Percentiles rank a stretch among this genome's conserved stretches.
Conservation (phyloP, 257 asterid genomes). For the Cynanchum wilfordii region DNA sequence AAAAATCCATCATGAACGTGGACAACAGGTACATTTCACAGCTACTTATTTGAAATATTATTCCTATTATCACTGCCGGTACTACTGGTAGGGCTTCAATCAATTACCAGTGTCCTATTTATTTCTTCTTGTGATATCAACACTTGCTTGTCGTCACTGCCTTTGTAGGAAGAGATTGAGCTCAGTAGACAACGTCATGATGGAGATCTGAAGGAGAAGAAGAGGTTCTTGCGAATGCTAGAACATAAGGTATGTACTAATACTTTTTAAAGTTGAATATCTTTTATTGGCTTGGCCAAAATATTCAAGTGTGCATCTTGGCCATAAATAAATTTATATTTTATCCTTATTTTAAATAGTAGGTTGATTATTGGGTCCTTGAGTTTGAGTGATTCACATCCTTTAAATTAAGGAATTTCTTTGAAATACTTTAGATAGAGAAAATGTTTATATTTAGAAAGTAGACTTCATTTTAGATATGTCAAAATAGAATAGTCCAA, state of each 20-base stretch:
- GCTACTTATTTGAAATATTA: background rate
- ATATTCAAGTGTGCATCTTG: background rate
- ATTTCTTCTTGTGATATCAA: background rate
- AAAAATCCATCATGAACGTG: slow-evolving; percentile 27
- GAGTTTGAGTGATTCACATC: background rate
- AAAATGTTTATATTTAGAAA: background rate
- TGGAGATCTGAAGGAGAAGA: slow-evolving; percentile 32
- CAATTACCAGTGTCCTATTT: background rate
- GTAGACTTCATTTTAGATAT: background rate
- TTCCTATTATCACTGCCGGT: background rate
- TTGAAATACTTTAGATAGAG: background rate
- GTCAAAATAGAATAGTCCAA: background rate
- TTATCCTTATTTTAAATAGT: background rate
- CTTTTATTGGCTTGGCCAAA: background rate
- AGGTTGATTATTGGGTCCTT: background rate
- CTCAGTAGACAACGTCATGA: slow-evolving; percentile 25
- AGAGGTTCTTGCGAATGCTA: slow-evolving; percentile 21
- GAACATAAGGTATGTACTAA: slow-evolving; percentile 18
- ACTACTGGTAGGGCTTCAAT: background rate
- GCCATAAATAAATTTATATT: background rate
- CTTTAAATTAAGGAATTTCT: background rate
- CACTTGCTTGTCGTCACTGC: background rate
- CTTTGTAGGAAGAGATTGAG: slow-evolving; percentile 27
- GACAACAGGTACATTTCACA: slow-evolving; percentile 23
- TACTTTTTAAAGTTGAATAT: background rate